phyloP scores from a whole-genome alignment of 345 rosid species.

The Nephelium lappaceum region DNA sequence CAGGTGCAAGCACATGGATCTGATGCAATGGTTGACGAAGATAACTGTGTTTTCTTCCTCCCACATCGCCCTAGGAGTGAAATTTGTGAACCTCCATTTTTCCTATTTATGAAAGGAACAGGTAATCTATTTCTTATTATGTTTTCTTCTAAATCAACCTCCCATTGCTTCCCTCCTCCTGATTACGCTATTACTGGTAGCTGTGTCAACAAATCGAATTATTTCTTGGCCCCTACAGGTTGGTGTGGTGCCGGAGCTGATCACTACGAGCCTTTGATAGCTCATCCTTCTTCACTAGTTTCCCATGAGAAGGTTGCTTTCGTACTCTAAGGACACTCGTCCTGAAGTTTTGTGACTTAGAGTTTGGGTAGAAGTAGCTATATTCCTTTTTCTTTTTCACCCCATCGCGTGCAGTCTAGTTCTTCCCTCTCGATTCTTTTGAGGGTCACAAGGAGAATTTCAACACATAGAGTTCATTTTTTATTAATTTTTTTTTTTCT shows the following conservation, averaged over 20 bases:
- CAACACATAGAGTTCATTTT: slow-evolving; percentile 20
- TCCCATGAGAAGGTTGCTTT: slow-evolving; percentile 88
- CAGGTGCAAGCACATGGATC: slow-evolving; percentile 99
- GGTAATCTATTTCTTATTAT: slow-evolving; percentile 43
- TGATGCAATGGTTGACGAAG: slow-evolving; percentile 96
- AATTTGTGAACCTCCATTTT: slow-evolving; percentile 77
- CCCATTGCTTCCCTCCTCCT: not conserved
- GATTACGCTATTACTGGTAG: not conserved
- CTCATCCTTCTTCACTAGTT: slow-evolving; percentile 63
- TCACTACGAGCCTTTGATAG: slow-evolving; percentile 93
- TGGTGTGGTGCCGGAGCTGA: slow-evolving; percentile 99
- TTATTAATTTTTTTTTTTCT: slow-evolving; percentile 18
- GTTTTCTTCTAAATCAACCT: not conserved
- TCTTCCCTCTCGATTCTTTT: slow-evolving; percentile 29
- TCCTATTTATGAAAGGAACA: slow-evolving; percentile 98
- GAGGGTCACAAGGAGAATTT: slow-evolving; percentile 27
- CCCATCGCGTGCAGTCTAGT: slow-evolving; percentile 23
- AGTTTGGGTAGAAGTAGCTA: slow-evolving; percentile 31
- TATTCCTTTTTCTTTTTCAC: slow-evolving; percentile 21
- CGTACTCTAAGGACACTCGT: slow-evolving; percentile 54
- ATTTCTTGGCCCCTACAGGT: slow-evolving; percentile 42
- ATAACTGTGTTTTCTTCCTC: slow-evolving; percentile 92
- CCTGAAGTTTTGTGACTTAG: slow-evolving; percentile 51
- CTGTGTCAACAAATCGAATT: not conserved
- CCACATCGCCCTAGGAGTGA: slow-evolving; percentile 92